Evolutionary conservation across 2,329 filamentous ascomycete genomes (phyloP).

Genomic region (Lecanicillium sp.): DNA sequence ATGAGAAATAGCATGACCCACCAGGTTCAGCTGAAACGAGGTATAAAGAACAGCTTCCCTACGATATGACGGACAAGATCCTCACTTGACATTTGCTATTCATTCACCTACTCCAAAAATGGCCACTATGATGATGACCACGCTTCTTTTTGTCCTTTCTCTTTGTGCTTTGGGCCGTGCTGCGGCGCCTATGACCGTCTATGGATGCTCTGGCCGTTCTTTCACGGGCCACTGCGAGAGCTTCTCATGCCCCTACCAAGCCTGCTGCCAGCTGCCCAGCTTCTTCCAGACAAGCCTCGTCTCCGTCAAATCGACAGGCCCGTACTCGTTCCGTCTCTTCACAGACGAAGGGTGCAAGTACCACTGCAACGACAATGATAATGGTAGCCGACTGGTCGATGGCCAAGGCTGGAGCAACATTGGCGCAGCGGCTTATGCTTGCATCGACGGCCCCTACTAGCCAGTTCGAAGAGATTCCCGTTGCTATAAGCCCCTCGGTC

Average conservation of each 20-base stretch:
- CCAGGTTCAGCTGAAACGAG: no score
- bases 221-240: constrained; percentile 4
- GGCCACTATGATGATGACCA: no score
- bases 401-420: constrained; percentile 6
- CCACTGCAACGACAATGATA: constrained; percentile 6
- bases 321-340: constrained; percentile 4
- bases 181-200: not conserved
- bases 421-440: constrained; percentile 5
- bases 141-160: constrained; percentile 4
- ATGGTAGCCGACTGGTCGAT: constrained; percentile 2
- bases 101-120: no score
- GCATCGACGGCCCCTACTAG: constrained; percentile 5
- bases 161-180: not conserved
- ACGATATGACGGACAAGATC: no score
- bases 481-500: no score
- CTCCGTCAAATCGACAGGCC: constrained; percentile 5
- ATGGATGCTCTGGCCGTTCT: constrained; percentile 1
- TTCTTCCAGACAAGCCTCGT: constrained; percentile 6
- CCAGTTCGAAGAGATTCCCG: not conserved
- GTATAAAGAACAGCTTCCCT: no score
- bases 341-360: constrained; percentile 2
- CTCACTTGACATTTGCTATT: no score
- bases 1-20: no score
- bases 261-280: constrained; percentile 4
- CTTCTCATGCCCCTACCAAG: constrained; percentile 2